Conservation (phyloP, 2,329 filamentous ascomycete genomes). For the Sclerotinia glacialis region DNA sequence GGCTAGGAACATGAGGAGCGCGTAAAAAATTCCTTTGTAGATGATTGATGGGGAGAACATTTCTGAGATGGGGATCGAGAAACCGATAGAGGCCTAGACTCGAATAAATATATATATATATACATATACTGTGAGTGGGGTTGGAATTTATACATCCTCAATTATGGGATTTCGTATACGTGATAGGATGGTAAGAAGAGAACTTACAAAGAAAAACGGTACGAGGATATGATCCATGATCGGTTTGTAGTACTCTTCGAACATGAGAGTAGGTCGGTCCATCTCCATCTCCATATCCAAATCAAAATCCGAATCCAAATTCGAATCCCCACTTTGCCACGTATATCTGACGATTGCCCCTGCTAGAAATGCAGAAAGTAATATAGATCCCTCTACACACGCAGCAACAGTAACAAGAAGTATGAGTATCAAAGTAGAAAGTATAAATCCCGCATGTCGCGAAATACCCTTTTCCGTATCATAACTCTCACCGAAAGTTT, state of each 20-base stretch:
- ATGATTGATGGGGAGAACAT: conserved; percentile 45
- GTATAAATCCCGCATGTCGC: conserved; percentile 5
- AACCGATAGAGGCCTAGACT: conserved; percentile 19
- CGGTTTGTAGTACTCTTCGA: conserved; percentile 34
- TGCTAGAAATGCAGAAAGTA: conserved; percentile 17
- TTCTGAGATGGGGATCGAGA: conserved; percentile 13
- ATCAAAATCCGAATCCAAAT: not conserved
- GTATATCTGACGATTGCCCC: conserved; percentile 16
- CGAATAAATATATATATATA: no score
- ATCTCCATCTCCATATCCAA: not conserved
- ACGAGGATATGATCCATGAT: conserved; percentile 47
- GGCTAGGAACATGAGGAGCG: conserved; percentile 37
- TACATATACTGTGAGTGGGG: not conserved
- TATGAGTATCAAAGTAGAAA: conserved; percentile 7
- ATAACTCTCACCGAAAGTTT: not conserved
- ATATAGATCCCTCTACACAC: conserved; percentile 13
- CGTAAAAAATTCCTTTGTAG: conserved; percentile 59
- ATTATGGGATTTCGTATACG: not conserved
- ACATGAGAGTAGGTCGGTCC: conserved; percentile 27
- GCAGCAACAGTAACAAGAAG: conserved; percentile 13
- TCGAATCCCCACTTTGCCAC: not conserved
- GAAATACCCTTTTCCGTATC: conserved; percentile 3
- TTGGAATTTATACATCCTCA: no score
- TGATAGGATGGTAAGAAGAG: not conserved
- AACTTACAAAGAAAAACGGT: conserved; percentile 60